Evolutionary conservation across 768 basidiomycete species (phyloP).

Genomic region (Boletus vermiculosoides): DNA sequence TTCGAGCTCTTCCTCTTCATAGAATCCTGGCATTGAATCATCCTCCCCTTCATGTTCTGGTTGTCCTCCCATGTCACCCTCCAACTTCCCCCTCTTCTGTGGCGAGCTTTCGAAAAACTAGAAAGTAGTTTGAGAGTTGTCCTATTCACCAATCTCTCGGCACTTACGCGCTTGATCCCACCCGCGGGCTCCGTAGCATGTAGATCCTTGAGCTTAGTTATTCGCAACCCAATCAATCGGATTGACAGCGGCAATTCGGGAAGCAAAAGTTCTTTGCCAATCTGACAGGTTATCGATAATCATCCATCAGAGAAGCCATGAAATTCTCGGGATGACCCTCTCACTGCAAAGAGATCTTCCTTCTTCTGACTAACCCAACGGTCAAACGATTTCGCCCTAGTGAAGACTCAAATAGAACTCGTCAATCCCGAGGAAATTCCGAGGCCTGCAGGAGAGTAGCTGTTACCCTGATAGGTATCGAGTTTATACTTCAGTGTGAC

Average conservation of each 20-base stretch:
- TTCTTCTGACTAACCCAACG: constrained; percentile 73
- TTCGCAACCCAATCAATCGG: constrained; percentile 82
- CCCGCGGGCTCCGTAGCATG: constrained; percentile 41
- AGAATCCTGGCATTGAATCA: constrained; percentile 51
- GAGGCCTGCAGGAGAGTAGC: neutral
- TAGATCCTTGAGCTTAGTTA: constrained; percentile 88
- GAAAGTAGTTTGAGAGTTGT: neutral
- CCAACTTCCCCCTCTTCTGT: constrained; percentile 41
- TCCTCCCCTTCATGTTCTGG: constrained; percentile 27
- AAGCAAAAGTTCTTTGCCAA: constrained; percentile 78
- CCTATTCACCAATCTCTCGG: neutral
- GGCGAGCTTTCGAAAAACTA: constrained; percentile 59
- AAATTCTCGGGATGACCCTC: constrained; percentile 21
- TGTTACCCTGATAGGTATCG: constrained; percentile 78
- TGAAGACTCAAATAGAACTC: constrained; percentile 51
- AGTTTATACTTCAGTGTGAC: constrained; percentile 93
- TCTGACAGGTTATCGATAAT: constrained; percentile 47
- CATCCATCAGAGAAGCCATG: constrained; percentile 2
- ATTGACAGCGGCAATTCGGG: constrained; percentile 78
- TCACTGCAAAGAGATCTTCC: constrained; percentile 73
- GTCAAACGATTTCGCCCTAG: constrained; percentile 77
- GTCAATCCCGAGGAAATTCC: constrained; percentile 5
- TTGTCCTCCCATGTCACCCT: constrained; percentile 12
- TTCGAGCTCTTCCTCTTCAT: constrained; percentile 45
- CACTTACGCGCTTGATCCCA: constrained; percentile 73